phyloP scores from a whole-genome alignment of 2,329 filamentous ascomycete genomes.

The Ceratocystis colombiana region DNA sequence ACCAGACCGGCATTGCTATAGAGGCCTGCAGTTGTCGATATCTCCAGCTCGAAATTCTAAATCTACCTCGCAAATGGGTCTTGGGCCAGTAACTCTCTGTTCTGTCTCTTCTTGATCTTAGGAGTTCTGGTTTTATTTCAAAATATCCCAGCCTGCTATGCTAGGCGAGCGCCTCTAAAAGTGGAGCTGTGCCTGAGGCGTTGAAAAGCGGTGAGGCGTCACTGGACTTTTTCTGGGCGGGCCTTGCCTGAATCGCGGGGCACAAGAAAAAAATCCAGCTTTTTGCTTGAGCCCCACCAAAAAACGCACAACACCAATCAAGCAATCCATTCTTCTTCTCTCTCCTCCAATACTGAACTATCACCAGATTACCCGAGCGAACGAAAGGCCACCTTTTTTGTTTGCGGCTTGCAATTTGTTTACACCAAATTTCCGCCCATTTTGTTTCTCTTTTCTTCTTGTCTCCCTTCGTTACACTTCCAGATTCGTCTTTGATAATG shows the following conservation, averaged over 20 bases:
- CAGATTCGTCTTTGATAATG: conserved; percentile 51
- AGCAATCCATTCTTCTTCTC: conserved; percentile 21
- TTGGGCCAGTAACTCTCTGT: background rate
- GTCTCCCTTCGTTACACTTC: conserved; percentile 25
- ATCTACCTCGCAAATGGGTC: no score
- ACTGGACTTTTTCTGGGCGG: background rate
- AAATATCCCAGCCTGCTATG: background rate
- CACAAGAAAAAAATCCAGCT: conserved; percentile 26
- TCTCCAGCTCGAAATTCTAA: no score
- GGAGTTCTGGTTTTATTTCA: background rate
- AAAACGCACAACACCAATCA: conserved; percentile 26
- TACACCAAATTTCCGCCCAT: conserved; percentile 9
- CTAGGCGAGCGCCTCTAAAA: conserved; percentile 13
- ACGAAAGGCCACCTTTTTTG: conserved; percentile 16
- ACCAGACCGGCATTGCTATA: no score
- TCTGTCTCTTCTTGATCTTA: background rate
- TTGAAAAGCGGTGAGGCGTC: conserved; percentile 12
- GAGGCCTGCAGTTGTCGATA: no score
- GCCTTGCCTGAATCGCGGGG: conserved; percentile 21
- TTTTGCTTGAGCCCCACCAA: conserved; percentile 26
- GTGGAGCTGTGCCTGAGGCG: conserved; percentile 17
- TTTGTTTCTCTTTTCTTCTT: conserved; percentile 13
- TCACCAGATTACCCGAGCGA: conserved; percentile 16
- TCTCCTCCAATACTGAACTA: conserved; percentile 25
- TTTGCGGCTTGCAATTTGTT: background rate